These are phyloP conservation scores for Metschnikowia corniflorae DNA, from an alignment of 805 yeast species.

Conservation along the genomic window DNA sequence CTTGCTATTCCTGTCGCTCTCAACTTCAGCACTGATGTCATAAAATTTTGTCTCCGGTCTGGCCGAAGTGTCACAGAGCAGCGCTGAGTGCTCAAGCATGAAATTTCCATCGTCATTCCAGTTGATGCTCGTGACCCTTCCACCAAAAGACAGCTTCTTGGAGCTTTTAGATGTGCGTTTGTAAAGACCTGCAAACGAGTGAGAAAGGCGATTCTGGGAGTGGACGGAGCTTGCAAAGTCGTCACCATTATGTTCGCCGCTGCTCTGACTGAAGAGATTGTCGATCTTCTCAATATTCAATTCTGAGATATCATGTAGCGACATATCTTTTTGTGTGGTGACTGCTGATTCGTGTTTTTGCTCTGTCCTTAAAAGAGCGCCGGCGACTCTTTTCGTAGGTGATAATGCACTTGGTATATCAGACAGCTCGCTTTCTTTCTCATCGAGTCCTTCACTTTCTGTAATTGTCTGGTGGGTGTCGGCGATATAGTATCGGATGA, in stretches of 20 bases:
- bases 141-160: conserved; percentile 14
- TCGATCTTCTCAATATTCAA: conserved; percentile 38
- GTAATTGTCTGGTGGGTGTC: conserved; percentile 11
- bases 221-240: conserved; percentile 2
- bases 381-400: conserved; percentile 4
- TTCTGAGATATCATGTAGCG: conserved; percentile 37
- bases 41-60: conserved; percentile 21
- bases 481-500: conserved; percentile 42
- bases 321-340: conserved; percentile 17
- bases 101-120: conserved; percentile 40
- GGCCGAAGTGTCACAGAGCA: conserved; percentile 8
- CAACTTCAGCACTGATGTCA: conserved; percentile 17
- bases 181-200: neutral
- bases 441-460: conserved; percentile 9
- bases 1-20: neutral
- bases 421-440: conserved; percentile 4
- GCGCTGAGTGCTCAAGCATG: conserved; percentile 27
- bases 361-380: neutral
- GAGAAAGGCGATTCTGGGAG: conserved; percentile 1
- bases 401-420: conserved; percentile 6
- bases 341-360: neutral
- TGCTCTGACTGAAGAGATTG: conserved; percentile 28
- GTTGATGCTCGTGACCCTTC: conserved; percentile 35
- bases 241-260: conserved; percentile 5
- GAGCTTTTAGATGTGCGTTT: conserved; percentile 3